Conservation (phyloP, 2,329 filamentous ascomycete genomes). For the Colletotrichum eleusines region DNA sequence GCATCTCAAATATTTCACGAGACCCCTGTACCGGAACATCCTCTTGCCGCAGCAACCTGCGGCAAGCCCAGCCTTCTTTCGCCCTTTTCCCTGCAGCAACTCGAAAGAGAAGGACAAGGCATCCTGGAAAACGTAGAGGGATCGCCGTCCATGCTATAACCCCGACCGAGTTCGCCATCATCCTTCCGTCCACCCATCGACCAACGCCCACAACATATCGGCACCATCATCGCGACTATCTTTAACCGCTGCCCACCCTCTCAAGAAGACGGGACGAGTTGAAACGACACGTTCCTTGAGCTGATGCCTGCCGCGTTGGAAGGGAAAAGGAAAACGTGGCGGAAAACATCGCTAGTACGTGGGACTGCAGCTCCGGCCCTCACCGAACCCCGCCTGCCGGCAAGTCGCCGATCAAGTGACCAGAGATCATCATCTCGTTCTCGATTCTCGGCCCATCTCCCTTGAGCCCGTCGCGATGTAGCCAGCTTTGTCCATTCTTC, state of each 20-base stretch:
- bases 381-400: slow-evolving; percentile 2
- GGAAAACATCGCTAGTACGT: neutral
- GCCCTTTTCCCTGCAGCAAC: neutral
- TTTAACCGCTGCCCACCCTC: neutral
- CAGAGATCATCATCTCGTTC: slow-evolving; percentile 9
- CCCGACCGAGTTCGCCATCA: too few relatives aligned
- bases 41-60: slow-evolving; percentile 11
- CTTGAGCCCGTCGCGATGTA: neutral
- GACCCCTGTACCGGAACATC: neutral
- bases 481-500: neutral
- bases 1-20: neutral
- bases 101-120: neutral
- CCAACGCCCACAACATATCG: neutral
- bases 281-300: slow-evolving; percentile 33
- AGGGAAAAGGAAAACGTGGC: slow-evolving; percentile 29
- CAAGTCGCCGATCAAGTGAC: neutral
- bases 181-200: neutral
- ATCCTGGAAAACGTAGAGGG: neutral
- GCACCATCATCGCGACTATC: too few relatives aligned
- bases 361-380: slow-evolving; percentile 9
- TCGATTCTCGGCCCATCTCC: neutral
- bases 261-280: slow-evolving; percentile 30
- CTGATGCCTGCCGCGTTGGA: slow-evolving; percentile 32
- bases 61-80: slow-evolving; percentile 1
- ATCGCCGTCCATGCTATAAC: neutral